Evolutionary conservation across 106 monocot species (phyloP), one percentile per base, ranked within the genome.

Genomic region (Acorus gramineus): DNA sequence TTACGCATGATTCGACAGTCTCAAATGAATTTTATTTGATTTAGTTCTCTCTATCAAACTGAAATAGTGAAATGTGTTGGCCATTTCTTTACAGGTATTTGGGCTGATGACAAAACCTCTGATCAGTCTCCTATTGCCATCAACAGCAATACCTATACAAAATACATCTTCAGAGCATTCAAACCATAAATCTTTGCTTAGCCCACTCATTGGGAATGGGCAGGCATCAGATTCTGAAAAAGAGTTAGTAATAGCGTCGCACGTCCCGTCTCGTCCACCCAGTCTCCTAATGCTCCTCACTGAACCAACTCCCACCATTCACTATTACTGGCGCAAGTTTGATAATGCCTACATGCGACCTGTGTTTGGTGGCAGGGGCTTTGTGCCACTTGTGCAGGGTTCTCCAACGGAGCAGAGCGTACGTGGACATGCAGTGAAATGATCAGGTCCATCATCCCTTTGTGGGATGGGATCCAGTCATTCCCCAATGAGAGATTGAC

Each of bases 281-380:
- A 87, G 90, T 64, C 73, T 94, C 8, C 71, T 86, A 51, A 82
- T 95, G 95, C 90, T 95, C 49, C 81, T 95, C 11, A 76, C 46
- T 8, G 85, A 79, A 64, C 87, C 90, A 14, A 67, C 71, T 12
- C 81, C 79, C 66, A 89, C 84, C 0, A 83, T 96, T 4, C 90
- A 96, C 69, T 52, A 87, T 54, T 91, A 87, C 45, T 96, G 95
- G 90, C 80, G 95, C 43, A 90, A 83, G 69, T 96, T 96, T 52
- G 95, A 96, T 14, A 60, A 90, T 66, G 79, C 80, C 44, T 61
- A 76, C 65, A 96, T 96, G 95, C 79, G 95, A 1, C 95, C 95
- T 0, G 14, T 90, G 6, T 96, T 96, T 44, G 95, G 95, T 0
- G 95, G 95, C 0, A 71, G 95, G 9, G 95, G 95, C 4, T 96